These are phyloP conservation scores for Fusarium sp. DNA, from an alignment of 2,329 filamentous ascomycete genomes.

Conservation along the genomic window DNA sequence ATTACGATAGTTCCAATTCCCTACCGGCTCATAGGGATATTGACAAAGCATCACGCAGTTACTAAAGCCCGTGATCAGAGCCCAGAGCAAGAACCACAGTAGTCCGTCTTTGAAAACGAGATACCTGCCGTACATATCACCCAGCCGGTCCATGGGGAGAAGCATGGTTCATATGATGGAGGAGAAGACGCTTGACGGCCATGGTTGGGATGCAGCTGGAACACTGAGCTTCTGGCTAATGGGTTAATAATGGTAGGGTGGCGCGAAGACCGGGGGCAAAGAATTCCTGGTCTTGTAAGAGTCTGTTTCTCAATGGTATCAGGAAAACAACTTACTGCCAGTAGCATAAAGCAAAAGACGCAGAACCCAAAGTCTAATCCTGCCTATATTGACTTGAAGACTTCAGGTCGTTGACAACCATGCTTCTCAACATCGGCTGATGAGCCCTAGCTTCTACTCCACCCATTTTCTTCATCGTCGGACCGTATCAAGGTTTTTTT, in stretches of 20 bases:
- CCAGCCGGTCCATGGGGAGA: slow-evolving; percentile 69
- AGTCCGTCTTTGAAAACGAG: slow-evolving; percentile 67
- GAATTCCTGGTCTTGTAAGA: slow-evolving; percentile 37
- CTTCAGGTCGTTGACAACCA: slow-evolving; percentile 40
- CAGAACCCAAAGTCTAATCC: slow-evolving; percentile 40
- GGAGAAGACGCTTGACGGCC: slow-evolving; percentile 71
- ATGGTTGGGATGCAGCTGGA: slow-evolving; percentile 67
- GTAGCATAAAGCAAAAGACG: slow-evolving; percentile 40
- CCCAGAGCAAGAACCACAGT: slow-evolving; percentile 74
- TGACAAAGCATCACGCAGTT: slow-evolving; percentile 68
- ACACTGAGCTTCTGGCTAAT: slow-evolving; percentile 71
- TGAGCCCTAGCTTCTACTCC: slow-evolving; percentile 9
- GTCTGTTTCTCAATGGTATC: background rate
- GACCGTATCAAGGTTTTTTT: slow-evolving; percentile 14
- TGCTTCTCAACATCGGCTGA: slow-evolving; percentile 39
- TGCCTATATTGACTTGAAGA: slow-evolving; percentile 38
- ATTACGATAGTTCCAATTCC: slow-evolving; percentile 63
- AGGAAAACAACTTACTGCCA: slow-evolving; percentile 30
- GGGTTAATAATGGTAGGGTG: slow-evolving; percentile 71
- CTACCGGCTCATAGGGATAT: slow-evolving; percentile 66
- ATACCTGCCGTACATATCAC: slow-evolving; percentile 71
- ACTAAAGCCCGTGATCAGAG: slow-evolving; percentile 74
- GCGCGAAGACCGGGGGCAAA: slow-evolving; percentile 44
- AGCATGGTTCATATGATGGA: slow-evolving; percentile 65
- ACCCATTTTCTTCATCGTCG: slow-evolving; percentile 30